Percentiles rank a stretch among this genome's conserved stretches.
These are phyloP conservation scores for Ganoderma boninense DNA, from an alignment of 1,284 basidiomycete genomes.

Conservation along the genomic window DNA sequence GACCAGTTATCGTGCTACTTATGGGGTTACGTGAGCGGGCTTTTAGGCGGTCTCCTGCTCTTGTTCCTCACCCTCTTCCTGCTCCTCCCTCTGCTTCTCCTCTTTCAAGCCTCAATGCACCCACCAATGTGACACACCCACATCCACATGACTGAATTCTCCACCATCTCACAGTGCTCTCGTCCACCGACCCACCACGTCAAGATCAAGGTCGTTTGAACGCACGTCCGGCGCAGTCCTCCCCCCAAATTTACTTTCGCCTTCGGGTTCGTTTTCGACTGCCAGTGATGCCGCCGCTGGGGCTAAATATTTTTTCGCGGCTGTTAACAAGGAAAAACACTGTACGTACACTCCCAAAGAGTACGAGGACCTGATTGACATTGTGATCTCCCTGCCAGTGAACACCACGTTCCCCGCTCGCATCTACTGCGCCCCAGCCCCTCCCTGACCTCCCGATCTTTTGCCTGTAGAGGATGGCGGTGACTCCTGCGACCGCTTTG, in stretches of 20 bases:
- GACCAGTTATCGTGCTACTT: too few relatives aligned
- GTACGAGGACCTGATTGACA: background rate
- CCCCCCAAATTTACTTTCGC: background rate
- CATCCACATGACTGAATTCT: too few relatives aligned
- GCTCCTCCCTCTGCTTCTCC: too few relatives aligned
- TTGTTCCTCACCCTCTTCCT: too few relatives aligned
- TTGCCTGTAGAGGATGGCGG: background rate
- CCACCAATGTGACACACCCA: too few relatives aligned
- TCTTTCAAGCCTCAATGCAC: too few relatives aligned
- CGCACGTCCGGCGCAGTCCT: background rate
- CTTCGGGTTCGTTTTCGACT: background rate
- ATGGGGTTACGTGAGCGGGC: too few relatives aligned
- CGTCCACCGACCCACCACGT: background rate
- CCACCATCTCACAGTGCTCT: too few relatives aligned
- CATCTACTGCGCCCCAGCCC: background rate
- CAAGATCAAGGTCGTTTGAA: background rate
- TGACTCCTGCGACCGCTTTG: background rate
- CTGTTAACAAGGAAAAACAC: background rate
- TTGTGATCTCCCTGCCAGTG: background rate
- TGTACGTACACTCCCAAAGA: background rate
- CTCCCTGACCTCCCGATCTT: background rate
- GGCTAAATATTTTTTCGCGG: background rate
- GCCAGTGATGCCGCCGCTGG: background rate
- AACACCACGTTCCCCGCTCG: background rate
- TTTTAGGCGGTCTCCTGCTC: too few relatives aligned